Percentiles rank a stretch among this genome's conserved stretches.
Conservation (phyloP, 208 protist species). For the Trypanosoma mega region DNA sequence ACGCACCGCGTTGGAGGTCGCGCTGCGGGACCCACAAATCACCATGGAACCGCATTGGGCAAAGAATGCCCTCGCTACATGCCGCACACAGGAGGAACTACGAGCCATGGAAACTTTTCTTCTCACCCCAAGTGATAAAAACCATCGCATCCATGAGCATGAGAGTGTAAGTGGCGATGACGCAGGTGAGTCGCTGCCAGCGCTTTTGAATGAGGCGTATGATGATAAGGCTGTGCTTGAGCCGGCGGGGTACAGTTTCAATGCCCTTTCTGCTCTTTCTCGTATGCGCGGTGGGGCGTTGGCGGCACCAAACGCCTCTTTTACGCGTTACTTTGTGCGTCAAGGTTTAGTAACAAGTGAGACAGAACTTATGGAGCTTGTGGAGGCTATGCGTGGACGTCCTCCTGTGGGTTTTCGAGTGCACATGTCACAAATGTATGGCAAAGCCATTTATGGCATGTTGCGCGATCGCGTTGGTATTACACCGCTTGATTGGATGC, state of each 20-base stretch:
- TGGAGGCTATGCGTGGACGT: conserved; percentile 58
- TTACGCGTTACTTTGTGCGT: conserved; percentile 75
- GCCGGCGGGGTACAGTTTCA: conserved; percentile 20
- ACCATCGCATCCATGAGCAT: background rate
- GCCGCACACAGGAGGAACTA: conserved; percentile 45
- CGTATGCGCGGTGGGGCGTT: conserved; percentile 31
- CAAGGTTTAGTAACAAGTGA: conserved; percentile 70
- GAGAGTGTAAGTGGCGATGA: background rate
- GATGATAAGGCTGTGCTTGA: conserved; percentile 9
- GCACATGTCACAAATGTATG: conserved; percentile 42
- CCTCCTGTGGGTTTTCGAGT: conserved; percentile 60
- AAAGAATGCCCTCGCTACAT: conserved; percentile 63
- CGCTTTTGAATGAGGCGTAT: background rate
- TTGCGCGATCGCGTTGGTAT: conserved; percentile 47
- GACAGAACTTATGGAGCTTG: conserved; percentile 57
- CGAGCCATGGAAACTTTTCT: conserved; percentile 37
- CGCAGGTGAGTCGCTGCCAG: conserved; percentile 3
- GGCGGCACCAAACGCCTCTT: conserved; percentile 68
- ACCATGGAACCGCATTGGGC: conserved; percentile 58
- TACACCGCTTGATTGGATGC: conserved; percentile 53
- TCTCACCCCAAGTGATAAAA: too few relatives aligned
- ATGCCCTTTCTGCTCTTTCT: conserved; percentile 39
- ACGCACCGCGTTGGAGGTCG: conserved; percentile 40
- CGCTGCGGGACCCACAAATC: conserved; percentile 30
- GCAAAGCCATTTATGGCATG: conserved; percentile 26